Evolutionary conservation across 208 protist species (phyloP), one percentile per base, ranked within the genome.

Genomic region (Wallacemonas collosoma): DNA sequence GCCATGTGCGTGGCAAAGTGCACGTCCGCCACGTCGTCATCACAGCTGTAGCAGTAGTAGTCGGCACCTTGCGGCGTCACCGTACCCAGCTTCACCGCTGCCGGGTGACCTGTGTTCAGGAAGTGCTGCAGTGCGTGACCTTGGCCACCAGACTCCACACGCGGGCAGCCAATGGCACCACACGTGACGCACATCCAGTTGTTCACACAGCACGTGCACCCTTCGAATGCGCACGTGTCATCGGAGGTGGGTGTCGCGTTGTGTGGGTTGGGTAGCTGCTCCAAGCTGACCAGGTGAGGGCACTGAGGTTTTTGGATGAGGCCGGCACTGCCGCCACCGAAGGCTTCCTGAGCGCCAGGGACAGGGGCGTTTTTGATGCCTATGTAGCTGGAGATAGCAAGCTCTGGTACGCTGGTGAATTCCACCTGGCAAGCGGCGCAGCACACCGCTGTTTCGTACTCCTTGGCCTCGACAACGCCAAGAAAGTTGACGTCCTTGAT

Each of bases 1-100:
- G 79, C 70, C 79, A 99, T 91, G 82, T 99, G 98, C 50, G 87
- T 65, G 0, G 58, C 79, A 17, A 99, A 96, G 61, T 97, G 72
- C 6, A 95, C 91, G 82, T 99, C 98, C 15, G 86, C 70, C 2
- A 98, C 95, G 68, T 96, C 93, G 65, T 99, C 97, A 76, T 99
- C 98, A 57, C 95, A 96, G 8, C 67, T 68, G 77, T 99, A 99
- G 72, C 93, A 99, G 76, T 97, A 98, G 72, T 95, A 95, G 79
- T 98, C 96, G 2, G 88, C 92, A 1, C 90, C 87, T 26, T 75
- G 75, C 53, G 82, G 77, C 50, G 88, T 94, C 8, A 99, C 94
- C 1, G 98, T 99, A 45, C 98, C 98, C 5, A 99, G 76, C 86
- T 99, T 99, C 7, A 99, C 96, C 45, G 83, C 84, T 5, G 98